Percentiles rank a stretch among this genome's conserved stretches.
phyloP scores from a whole-genome alignment of 345 rosid genomes.

The Turritis glabra region DNA sequence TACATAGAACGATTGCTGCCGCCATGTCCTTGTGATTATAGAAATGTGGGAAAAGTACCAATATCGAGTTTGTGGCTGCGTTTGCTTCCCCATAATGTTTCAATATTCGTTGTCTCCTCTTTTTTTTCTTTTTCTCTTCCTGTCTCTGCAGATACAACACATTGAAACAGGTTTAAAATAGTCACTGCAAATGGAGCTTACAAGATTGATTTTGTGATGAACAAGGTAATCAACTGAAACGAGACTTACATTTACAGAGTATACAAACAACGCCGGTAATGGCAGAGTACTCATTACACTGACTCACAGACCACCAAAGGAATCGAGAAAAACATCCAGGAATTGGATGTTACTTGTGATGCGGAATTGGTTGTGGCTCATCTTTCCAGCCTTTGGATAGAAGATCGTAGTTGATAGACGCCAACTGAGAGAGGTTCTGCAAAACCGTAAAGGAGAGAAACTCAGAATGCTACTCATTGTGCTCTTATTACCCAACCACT shows the following conservation, averaged over 20 bases:
- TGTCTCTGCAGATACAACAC: constrained; percentile 13
- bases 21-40: constrained; percentile 2
- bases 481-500: not conserved
- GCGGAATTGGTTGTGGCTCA: constrained; percentile 54
- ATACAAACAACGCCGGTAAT: constrained; percentile 45
- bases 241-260: constrained; percentile 74
- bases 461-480: constrained; percentile 5
- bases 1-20: constrained; percentile 16
- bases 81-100: constrained; percentile 24
- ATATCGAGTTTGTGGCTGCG: not conserved
- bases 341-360: constrained; percentile 36
- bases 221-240: not conserved
- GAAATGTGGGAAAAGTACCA: not conserved
- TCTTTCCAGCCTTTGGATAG: constrained; percentile 98
- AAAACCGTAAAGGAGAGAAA: constrained; percentile 23
- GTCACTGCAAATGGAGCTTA: not conserved
- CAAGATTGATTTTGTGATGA: not conserved
- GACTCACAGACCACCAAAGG: constrained; percentile 28
- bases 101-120: not conserved
- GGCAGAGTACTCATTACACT: constrained; percentile 25
- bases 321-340: constrained; percentile 17
- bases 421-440: constrained; percentile 96
- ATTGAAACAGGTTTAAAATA: not conserved
- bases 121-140: not conserved
- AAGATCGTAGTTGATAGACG: constrained; percentile 97